Base-by-base conservation (phyloP, 108 stramenopile species). In the Fistulifera pelliculosa region DNA sequence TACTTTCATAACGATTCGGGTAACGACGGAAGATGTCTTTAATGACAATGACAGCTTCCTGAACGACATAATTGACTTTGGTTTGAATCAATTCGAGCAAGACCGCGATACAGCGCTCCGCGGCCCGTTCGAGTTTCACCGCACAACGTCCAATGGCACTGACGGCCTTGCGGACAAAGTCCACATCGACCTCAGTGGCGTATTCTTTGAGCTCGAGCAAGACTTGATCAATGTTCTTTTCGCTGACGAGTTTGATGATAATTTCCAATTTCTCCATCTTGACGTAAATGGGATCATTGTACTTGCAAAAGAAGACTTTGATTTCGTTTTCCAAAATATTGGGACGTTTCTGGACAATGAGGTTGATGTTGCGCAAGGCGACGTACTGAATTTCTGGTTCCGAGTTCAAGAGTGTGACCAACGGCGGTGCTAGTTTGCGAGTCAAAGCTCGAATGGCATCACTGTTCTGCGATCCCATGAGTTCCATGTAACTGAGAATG, bases 211-310 rank as follows among this genome's bases (percentile, higher is more conserved):
- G 69, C 69, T 97, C 99, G 49, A 97, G 68, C 38, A 98, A 80
- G 16, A 98, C 98, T 75, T 94, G 94, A 52, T 99, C 99, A 64
- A 97, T 90, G 69, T 97, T 99, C 59, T 81, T 75, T 65, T 98
- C 97, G 21, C 76, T 76, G 1, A 93, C 97, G 14, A 99, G 77
- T 49, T 95, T 97, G 73, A 99, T 98, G 66, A 99, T 96, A 70
- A 98, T 96, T 70, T 99, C 97, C 23, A 99, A 72, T 70, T 99
- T 99, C 65, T 99, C 97, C 97, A 99, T 95, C 80, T 99, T 99
- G 68, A 99, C 99, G 74, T 99, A 99, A 56, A 98, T 98, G 14
- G 99, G 99, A 71, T 99, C 99, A 72, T 98, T 99, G 87, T 99
- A 99, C 76, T 97, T 98, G 93, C 97, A 98, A 61, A 99, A 99